These are phyloP conservation scores for Magnolia sinica DNA, from an alignment of 164 flowering plant species.

Conservation along the genomic window DNA sequence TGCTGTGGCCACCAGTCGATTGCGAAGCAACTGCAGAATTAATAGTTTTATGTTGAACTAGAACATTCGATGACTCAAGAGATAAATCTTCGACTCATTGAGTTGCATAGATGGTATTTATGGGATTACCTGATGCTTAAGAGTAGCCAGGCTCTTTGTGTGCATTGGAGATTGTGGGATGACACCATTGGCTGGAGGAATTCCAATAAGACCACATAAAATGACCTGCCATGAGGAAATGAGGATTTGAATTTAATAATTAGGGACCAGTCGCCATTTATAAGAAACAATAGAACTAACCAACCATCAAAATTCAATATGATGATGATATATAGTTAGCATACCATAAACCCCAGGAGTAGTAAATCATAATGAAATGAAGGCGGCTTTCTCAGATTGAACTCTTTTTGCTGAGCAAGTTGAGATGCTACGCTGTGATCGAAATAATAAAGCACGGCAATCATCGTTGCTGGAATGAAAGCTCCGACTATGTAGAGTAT, in stretches of 20 bases:
- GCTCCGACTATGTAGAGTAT: conserved; percentile 86
- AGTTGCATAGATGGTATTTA: neutral
- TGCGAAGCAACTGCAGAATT: conserved; percentile 73
- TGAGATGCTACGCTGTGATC: conserved; percentile 99
- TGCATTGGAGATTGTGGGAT: conserved; percentile 99
- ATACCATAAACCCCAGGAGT: conserved; percentile 89
- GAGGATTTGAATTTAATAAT: neutral
- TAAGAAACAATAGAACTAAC: neutral
- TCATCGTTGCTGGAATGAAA: conserved; percentile 97
- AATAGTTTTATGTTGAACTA: neutral
- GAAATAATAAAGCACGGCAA: conserved; percentile 96
- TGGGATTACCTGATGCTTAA: conserved; percentile 79
- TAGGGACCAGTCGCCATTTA: neutral
- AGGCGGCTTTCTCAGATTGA: conserved; percentile 91
- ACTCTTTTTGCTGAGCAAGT: conserved; percentile 97
- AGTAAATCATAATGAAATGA: conserved; percentile 94
- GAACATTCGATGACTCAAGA: neutral
- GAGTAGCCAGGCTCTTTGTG: conserved; percentile 97
- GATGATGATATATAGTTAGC: neutral
- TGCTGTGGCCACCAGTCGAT: conserved; percentile 77
- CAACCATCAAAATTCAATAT: neutral
- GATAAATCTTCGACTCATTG: neutral
- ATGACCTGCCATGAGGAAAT: conserved; percentile 47
- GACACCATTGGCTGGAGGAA: conserved; percentile 98
- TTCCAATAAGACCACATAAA: conserved; percentile 92